Base-by-base conservation (phyloP, 495 filamentous ascomycete species). In the Penicillium herquei region DNA sequence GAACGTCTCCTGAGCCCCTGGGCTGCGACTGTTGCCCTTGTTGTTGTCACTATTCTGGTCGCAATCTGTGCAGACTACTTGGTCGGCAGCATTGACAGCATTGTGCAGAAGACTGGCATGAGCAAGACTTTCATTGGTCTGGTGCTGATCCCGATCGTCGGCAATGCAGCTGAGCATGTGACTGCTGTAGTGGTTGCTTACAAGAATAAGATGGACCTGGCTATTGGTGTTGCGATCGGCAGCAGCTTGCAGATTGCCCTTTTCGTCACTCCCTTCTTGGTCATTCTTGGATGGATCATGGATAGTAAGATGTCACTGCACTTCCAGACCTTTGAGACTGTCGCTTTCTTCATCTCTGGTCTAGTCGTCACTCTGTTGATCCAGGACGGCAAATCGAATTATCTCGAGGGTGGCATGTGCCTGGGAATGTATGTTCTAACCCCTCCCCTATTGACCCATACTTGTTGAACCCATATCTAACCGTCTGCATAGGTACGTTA, bases 151-250 rank as follows among this genome's bases (percentile, higher is more conserved):
- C 94, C 94, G 26, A 97, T 98, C 66, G 94, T 98, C 34, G 94
- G 94, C 55, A 98, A 98, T 64, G 94, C 94, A 2, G 94, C 94
- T 8, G 94, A 98, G 73, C 94, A 98, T 69, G 92, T 96, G 39
- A 97, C 94, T 7, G 94, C 94, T 11, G 87, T 92, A 39, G 87
- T 97, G 31, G 93, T 97, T 39, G 90, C 94, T 0, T 82, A 87
- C 64, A 96, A 96, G 75, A 81, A 95, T 71, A 98, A 98, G 81
- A 98, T 98, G 94, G 91, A 97, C 62, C 81, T 98, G 13, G 93
- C 93, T 14, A 90, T 98, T 73, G 89, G 90, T 14, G 92, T 97
- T 18, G 94, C 93, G 8, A 91, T 98, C 57, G 93, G 93, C 34
- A 91, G 86, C 64, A 90, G 88, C 68, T 85, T 98, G 76, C 93